These are phyloP conservation scores for Zasmidium citrigriseum DNA, from an alignment of 2,329 filamentous ascomycete genomes.

Conservation along the genomic window DNA sequence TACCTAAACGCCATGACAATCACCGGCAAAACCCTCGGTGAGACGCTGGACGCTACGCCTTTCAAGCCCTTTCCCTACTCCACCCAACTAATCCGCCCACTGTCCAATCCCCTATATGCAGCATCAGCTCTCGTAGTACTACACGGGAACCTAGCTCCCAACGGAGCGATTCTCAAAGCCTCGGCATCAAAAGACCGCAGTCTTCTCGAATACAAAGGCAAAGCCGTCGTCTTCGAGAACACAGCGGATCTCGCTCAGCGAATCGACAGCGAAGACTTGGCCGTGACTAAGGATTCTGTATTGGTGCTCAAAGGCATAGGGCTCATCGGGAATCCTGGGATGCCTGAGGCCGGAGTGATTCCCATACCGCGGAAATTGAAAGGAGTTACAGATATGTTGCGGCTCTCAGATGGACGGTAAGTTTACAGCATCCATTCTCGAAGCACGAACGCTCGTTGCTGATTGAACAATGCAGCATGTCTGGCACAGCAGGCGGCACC, in stretches of 20 bases:
- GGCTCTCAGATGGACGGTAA: constrained; percentile 50
- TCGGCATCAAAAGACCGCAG: constrained; percentile 51
- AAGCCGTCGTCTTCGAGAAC: constrained; percentile 52
- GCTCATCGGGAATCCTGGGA: constrained; percentile 54
- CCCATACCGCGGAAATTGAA: constrained; percentile 53
- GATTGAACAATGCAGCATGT: constrained; percentile 44
- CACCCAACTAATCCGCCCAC: constrained; percentile 45
- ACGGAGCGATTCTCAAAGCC: constrained; percentile 53
- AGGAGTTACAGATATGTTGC: constrained; percentile 56
- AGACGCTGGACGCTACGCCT: constrained; percentile 45
- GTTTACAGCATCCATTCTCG: background rate
- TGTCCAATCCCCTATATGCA: constrained; percentile 48
- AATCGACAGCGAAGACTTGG: constrained; percentile 48
- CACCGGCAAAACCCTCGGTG: constrained; percentile 50
- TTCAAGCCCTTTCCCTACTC: constrained; percentile 47
- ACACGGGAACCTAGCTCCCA: constrained; percentile 50
- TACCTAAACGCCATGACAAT: constrained; percentile 50
- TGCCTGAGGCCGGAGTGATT: constrained; percentile 56
- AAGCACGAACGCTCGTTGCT: background rate
- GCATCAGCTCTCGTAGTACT: constrained; percentile 49
- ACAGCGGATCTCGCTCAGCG: constrained; percentile 47
- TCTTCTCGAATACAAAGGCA: constrained; percentile 47
- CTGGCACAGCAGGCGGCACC: constrained; percentile 57
- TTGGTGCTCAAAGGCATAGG: constrained; percentile 53
- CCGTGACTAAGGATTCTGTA: constrained; percentile 47